A percentile compares a stretch with the other conserved stretches of the same genome.
These are phyloP conservation scores for Malus hybrid DNA, from an alignment of 331 rosid genomes.

Conservation along the genomic window DNA sequence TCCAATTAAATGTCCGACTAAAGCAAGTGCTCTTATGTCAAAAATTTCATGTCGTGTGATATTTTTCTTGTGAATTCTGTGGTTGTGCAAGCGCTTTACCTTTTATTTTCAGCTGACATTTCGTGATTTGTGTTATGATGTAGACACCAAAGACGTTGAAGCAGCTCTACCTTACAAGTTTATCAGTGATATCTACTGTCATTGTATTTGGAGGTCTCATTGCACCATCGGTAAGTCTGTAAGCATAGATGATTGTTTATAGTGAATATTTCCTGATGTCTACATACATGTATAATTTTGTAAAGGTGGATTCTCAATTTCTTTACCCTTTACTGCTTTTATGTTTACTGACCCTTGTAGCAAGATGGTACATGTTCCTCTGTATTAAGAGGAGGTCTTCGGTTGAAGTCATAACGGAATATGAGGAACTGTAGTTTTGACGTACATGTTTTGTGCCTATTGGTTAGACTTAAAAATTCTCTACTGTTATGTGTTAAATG, in stretches of 20 bases:
- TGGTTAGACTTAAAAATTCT: background rate
- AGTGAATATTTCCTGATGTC: background rate
- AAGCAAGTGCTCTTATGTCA: background rate
- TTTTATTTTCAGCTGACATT: conserved; percentile 8
- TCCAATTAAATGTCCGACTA: background rate
- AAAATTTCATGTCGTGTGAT: background rate
- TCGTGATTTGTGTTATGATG: conserved; percentile 6
- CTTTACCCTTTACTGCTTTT: background rate
- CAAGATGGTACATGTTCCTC: background rate
- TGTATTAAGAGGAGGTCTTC: background rate
- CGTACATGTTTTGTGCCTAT: background rate
- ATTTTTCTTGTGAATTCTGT: conserved; percentile 11
- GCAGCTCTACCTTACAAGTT: conserved; percentile 73
- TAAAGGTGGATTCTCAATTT: background rate
- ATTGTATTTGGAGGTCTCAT: conserved; percentile 83
- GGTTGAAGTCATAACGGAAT: background rate
- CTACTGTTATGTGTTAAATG: background rate
- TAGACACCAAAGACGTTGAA: conserved; percentile 81
- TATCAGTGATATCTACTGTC: conserved; percentile 55
- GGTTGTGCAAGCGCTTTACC: background rate
- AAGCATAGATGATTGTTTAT: background rate
- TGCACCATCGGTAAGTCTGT: conserved; percentile 77
- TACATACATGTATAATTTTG: background rate
- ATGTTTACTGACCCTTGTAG: background rate
- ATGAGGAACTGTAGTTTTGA: background rate